Conservation (phyloP, 2,329 filamentous ascomycete genomes). For the Aspergillus unguis region DNA sequence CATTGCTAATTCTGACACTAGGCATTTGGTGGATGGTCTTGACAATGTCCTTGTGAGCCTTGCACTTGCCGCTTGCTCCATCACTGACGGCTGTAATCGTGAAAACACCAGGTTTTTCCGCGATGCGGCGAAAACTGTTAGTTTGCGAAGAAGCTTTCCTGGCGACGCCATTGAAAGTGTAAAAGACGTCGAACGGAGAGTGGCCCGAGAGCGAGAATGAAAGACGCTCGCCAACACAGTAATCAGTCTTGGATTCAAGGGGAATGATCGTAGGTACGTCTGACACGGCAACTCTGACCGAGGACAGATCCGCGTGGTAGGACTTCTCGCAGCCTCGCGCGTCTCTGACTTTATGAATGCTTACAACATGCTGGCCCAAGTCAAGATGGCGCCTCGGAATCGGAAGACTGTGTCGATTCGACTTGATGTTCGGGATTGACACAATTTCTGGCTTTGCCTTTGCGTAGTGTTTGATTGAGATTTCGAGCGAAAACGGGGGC, state of each 20-base stretch:
- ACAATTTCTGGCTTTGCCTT: conserved; percentile 76
- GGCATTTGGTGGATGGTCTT: conserved; percentile 91
- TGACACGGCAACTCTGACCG: conserved; percentile 87
- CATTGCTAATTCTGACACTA: conserved; percentile 83
- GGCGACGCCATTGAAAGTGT: conserved; percentile 75
- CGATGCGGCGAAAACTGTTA: conserved; percentile 87
- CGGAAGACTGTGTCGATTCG: conserved; percentile 70
- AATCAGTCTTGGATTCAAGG: conserved; percentile 78
- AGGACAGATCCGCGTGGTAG: conserved; percentile 66
- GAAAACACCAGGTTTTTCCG: conserved; percentile 86
- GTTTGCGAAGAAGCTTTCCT: conserved; percentile 70
- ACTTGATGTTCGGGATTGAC: conserved; percentile 73
- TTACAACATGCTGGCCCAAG: conserved; percentile 83
- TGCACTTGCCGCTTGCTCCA: conserved; percentile 77
- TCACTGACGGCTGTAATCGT: conserved; percentile 83
- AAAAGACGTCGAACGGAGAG: conserved; percentile 88
- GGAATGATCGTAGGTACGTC: conserved; percentile 89
- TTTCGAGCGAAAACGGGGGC: conserved; percentile 83
- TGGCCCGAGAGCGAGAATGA: conserved; percentile 88
- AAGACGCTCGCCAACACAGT: conserved; percentile 92
- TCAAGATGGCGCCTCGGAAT: conserved; percentile 83
- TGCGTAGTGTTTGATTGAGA: conserved; percentile 89
- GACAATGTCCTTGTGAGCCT: conserved; percentile 70
- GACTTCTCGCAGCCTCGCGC: conserved; percentile 79
- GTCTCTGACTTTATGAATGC: conserved; percentile 86